Percentiles rank a stretch among this genome's conserved stretches.
These are phyloP conservation scores for Debaryomyces fabryi DNA, from an alignment of 1,139 yeast genomes.

Conservation along the genomic window DNA sequence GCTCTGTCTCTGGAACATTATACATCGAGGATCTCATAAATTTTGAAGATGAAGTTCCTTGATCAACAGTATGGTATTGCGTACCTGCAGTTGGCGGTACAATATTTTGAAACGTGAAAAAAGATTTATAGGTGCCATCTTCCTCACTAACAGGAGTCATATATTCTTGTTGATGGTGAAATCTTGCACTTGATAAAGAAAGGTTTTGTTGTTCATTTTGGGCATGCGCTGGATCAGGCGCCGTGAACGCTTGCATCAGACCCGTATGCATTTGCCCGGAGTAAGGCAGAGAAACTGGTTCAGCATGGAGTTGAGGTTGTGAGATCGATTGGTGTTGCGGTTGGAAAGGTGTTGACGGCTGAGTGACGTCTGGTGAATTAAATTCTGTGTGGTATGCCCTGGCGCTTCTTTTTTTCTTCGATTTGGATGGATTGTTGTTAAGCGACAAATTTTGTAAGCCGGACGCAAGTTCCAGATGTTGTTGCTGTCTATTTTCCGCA, in stretches of 20 bases:
- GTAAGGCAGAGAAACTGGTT: constrained; percentile 10
- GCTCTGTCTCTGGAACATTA: constrained; percentile 77
- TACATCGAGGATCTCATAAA: constrained; percentile 81
- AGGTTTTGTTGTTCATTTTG: constrained; percentile 24
- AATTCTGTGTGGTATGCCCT: constrained; percentile 48
- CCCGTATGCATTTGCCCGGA: constrained; percentile 4
- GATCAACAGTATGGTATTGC: constrained; percentile 70
- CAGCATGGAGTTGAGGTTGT: constrained; percentile 9
- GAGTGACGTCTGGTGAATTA: constrained; percentile 16
- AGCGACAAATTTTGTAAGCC: constrained; percentile 12
- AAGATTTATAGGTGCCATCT: constrained; percentile 37
- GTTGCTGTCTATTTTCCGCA: not conserved
- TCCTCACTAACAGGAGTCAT: constrained; percentile 31
- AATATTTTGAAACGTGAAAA: constrained; percentile 71
- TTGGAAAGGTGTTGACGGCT: constrained; percentile 5
- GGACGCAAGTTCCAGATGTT: not conserved
- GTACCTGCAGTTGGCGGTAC: constrained; percentile 84
- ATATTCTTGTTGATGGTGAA: constrained; percentile 52
- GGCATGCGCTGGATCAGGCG: not conserved
- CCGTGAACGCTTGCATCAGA: not conserved
- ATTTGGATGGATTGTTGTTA: constrained; percentile 10
- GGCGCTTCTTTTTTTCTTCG: constrained; percentile 44
- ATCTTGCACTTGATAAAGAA: constrained; percentile 60
- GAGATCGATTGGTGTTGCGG: constrained; percentile 9
- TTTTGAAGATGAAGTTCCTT: constrained; percentile 83